A percentile compares a stretch with the other conserved stretches of the same genome.
These are phyloP conservation scores for Barnettozyma hawaiiensis DNA, from an alignment of 1,139 yeast genomes.

Conservation along the genomic window DNA sequence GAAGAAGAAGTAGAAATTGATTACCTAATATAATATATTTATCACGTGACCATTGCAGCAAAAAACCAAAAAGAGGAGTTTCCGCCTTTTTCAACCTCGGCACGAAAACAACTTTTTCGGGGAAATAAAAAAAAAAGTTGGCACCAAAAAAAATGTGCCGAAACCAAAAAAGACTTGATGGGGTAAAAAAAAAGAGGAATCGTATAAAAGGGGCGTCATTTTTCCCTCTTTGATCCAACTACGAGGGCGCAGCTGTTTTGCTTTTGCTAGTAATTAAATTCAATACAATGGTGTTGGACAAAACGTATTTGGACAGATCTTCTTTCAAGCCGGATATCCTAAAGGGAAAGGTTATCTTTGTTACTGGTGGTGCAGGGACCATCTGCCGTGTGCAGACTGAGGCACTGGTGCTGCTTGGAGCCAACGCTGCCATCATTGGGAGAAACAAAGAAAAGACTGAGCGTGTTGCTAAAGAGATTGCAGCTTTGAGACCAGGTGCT, in stretches of 20 bases:
- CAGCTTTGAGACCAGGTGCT: conserved; percentile 48
- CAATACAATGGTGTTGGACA: conserved; percentile 21
- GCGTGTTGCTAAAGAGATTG: conserved; percentile 61
- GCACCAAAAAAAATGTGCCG: background rate
- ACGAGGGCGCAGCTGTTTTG: no score
- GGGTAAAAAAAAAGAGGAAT: no score
- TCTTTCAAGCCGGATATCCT: conserved; percentile 56
- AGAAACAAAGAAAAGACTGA: conserved; percentile 62
- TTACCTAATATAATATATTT: no score
- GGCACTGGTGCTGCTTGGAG: conserved; percentile 76
- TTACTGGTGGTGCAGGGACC: conserved; percentile 94
- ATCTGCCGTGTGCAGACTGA: conserved; percentile 85
- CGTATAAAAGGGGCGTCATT: background rate
- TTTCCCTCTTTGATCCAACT: no score
- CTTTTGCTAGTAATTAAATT: no score
- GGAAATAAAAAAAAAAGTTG: background rate
- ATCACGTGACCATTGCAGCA: background rate
- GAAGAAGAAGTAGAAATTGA: conserved; percentile 1
- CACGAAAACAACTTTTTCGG: background rate
- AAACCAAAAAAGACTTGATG: no score
- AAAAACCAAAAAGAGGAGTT: no score
- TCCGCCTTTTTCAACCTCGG: background rate
- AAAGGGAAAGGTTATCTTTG: conserved; percentile 78
- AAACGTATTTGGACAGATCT: conserved; percentile 25
- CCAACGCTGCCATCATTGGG: conserved; percentile 81